These are phyloP conservation scores for Diaporthe capsici DNA, from an alignment of 2,329 filamentous ascomycete species.

Conservation along the genomic window DNA sequence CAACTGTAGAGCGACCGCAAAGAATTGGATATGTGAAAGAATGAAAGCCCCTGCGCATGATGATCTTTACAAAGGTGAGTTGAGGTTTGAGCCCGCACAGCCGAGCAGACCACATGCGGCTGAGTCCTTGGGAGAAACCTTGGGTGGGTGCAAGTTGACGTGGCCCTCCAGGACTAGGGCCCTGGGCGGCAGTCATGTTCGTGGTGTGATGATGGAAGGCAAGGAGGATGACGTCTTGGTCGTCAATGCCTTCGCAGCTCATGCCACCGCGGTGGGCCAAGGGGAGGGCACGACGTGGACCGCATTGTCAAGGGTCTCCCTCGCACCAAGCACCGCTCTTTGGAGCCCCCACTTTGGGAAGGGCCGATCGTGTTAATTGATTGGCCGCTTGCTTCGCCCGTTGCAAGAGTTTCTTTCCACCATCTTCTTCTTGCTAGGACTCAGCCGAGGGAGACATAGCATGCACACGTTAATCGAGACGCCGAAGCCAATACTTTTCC, in stretches of 20 bases:
- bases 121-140: background rate
- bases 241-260: constrained; percentile 26
- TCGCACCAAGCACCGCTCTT: background rate
- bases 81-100: background rate
- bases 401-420: background rate
- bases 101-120: constrained; percentile 12
- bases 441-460: background rate
- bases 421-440: background rate
- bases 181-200: constrained; percentile 18
- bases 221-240: constrained; percentile 27
- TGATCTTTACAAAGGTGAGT: background rate
- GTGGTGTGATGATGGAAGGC: constrained; percentile 11
- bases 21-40: background rate
- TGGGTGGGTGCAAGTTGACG: constrained; percentile 25
- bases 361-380: constrained; percentile 31
- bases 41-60: background rate
- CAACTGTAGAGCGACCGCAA: background rate
- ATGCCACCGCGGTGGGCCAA: constrained; percentile 15
- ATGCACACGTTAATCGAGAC: background rate
- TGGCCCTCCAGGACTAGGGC: constrained; percentile 13
- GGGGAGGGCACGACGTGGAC: constrained; percentile 27
- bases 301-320: constrained; percentile 21
- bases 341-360: constrained; percentile 11
- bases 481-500: background rate
- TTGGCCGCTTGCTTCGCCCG: background rate